phyloP scores from a whole-genome alignment of 768 basidiomycete species.

The Panellus pusillus region DNA sequence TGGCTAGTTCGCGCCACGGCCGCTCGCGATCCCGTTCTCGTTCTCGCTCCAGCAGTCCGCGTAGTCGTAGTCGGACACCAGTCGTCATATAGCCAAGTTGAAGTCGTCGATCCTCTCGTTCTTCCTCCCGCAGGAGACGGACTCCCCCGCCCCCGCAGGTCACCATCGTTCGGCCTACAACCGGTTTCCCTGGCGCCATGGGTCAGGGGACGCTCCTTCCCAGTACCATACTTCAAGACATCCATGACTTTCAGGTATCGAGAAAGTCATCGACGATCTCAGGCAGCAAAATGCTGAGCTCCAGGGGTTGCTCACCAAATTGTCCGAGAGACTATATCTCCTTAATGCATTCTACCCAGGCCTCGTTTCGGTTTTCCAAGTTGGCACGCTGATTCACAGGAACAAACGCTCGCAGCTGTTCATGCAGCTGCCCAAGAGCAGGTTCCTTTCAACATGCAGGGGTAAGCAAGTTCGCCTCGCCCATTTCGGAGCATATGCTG shows the following conservation, averaged over 20 bases:
- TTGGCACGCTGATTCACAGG: slow-evolving; percentile 71
- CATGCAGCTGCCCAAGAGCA: slow-evolving; percentile 71
- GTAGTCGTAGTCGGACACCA: not conserved
- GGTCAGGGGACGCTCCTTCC: not conserved
- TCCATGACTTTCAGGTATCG: slow-evolving; percentile 43
- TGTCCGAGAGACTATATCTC: slow-evolving; percentile 52
- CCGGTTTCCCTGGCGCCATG: not conserved
- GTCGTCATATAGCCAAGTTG: slow-evolving; percentile 11
- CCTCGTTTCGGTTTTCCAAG: slow-evolving; percentile 38
- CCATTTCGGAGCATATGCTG: not conserved
- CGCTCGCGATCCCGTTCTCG: slow-evolving; percentile 8
- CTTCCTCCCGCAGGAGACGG: not conserved
- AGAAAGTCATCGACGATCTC: slow-evolving; percentile 61
- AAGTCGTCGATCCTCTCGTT: slow-evolving; percentile 6
- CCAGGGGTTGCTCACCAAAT: slow-evolving; percentile 48
- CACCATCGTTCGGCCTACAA: not conserved
- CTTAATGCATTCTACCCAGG: not conserved
- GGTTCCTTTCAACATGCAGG: slow-evolving; percentile 82
- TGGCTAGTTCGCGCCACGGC: not conserved
- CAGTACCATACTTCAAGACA: slow-evolving; percentile 1
- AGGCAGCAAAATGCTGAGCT: slow-evolving; percentile 60
- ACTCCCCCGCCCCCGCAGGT: slow-evolving; percentile 2
- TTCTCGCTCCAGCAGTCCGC: not conserved
- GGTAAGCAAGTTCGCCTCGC: slow-evolving; percentile 42
- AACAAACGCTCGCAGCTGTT: slow-evolving; percentile 67